Evolutionary conservation across 192 early-diverging fungal genomes (phyloP), one percentile per base, ranked within the genome.

Genomic region (Umbelopsis vinacea): DNA sequence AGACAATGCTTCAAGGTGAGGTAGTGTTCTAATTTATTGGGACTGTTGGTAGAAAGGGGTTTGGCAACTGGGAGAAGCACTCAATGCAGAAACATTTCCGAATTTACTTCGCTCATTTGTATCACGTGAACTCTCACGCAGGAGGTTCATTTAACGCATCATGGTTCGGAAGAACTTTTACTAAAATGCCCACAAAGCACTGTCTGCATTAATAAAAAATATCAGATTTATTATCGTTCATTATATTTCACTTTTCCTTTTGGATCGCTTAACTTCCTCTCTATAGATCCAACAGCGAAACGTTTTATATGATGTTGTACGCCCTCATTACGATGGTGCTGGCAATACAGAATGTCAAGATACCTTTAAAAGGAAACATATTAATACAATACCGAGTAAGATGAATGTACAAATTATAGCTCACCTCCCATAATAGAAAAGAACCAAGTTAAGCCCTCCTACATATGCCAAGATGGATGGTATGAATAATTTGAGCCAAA

Each of bases 401-500:
- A 38, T 35, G 12, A 3, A n/a, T 35, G 3, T 19, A 63, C 15
- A 29, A 1, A 12, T 17, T 19, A 37, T 17, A 29, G 10, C 57
- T 63, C 11, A 63, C 57, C 67, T 48, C 24, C 66, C 33, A 69
- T 57, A n/a, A 77, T 77, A n/a, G 52, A 68, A 55, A 67, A 66
- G 52, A 77, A 77, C 75, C 75, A 77, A 26, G 54, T 69, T 33
- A 77, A 26, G 14, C 72, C 75, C 50, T 76, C 67, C 66, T 72
- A 45, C 63, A n/a, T 9, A 10, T 24, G 6, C 50, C 38, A 37
- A 14, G 19, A 11, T 3, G 2, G 3, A 37, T 63, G 4, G 12
- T n/a, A 35, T 63, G 26, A 29, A 15, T 63, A 3, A 11, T 1
- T 0, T 7, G 40, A 43, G 19, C 17, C 1, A 29, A 29, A 29